Conservation (phyloP, 2,329 filamentous ascomycete genomes). For the Diaporthe vaccinii region DNA sequence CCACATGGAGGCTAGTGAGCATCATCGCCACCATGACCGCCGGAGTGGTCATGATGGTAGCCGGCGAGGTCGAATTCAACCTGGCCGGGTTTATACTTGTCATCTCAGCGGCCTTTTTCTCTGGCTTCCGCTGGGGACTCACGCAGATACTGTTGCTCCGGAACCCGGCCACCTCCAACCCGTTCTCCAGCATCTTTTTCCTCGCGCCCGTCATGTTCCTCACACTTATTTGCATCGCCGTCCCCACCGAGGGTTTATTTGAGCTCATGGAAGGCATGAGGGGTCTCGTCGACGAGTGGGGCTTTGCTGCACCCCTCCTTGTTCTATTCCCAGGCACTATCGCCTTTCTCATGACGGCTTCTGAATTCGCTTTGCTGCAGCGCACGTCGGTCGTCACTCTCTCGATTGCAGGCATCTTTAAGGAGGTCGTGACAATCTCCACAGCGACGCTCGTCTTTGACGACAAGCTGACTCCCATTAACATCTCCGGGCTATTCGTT, state of each 20-base stretch:
- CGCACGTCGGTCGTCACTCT: constrained; percentile 96
- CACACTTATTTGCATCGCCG: constrained; percentile 82
- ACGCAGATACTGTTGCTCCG: constrained; percentile 95
- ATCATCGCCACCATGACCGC: constrained; percentile 94
- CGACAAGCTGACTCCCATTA: constrained; percentile 88
- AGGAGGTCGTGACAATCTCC: constrained; percentile 96
- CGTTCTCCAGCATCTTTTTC: constrained; percentile 97
- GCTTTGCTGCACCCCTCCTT: constrained; percentile 77
- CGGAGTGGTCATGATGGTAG: constrained; percentile 98
- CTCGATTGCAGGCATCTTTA: constrained; percentile 98
- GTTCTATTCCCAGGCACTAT: constrained; percentile 91
- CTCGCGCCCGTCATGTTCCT: constrained; percentile 98
- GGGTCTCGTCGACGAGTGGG: constrained; percentile 76
- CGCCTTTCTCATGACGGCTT: constrained; percentile 96
- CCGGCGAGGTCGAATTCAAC: constrained; percentile 92
- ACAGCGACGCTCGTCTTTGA: constrained; percentile 90
- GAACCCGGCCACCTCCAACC: constrained; percentile 95
- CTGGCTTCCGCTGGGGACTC: constrained; percentile 97
- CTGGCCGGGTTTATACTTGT: constrained; percentile 89
- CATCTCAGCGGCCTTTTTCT: constrained; percentile 94
- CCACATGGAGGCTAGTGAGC: constrained; percentile 85
- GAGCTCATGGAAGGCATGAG: constrained; percentile 76
- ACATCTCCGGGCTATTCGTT: constrained; percentile 87
- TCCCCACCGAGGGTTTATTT: constrained; percentile 86
- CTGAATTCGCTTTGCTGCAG: constrained; percentile 94